These are phyloP conservation scores for Barnettozyma californica DNA, from an alignment of 805 yeast genomes.

Conservation along the genomic window DNA sequence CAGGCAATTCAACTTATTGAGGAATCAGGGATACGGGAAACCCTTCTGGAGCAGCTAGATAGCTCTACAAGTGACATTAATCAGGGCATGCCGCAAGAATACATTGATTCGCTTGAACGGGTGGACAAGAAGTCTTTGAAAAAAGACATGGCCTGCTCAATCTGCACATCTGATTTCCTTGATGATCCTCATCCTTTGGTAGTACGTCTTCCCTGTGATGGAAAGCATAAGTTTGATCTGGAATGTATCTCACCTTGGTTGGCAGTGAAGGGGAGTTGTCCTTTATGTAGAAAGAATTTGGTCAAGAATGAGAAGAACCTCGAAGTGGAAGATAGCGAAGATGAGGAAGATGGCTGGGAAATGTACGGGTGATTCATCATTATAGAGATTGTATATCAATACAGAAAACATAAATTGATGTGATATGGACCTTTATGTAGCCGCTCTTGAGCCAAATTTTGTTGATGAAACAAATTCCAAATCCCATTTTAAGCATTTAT, in stretches of 20 bases:
- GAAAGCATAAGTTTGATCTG: constrained; percentile 71
- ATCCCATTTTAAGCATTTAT: not conserved
- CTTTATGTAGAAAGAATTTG: constrained; percentile 77
- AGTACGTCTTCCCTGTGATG: constrained; percentile 63
- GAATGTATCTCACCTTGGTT: constrained; percentile 94
- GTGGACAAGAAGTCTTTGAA: constrained; percentile 42
- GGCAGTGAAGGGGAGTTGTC: constrained; percentile 68
- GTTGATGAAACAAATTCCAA: too few relatives aligned
- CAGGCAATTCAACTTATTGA: constrained; percentile 16
- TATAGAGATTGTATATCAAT: too few relatives aligned
- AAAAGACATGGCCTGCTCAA: constrained; percentile 66
- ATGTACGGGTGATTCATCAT: constrained; percentile 50
- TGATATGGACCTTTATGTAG: not conserved
- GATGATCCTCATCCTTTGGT: constrained; percentile 77
- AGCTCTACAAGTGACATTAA: constrained; percentile 16
- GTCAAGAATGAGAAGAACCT: constrained; percentile 40
- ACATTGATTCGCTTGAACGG: constrained; percentile 73
- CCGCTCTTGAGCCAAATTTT: not conserved
- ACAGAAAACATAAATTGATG: not conserved
- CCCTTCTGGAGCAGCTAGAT: constrained; percentile 23
- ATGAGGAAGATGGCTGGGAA: constrained; percentile 69
- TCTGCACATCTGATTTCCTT: constrained; percentile 68
- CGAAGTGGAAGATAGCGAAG: constrained; percentile 30
- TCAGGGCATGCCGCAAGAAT: constrained; percentile 61
- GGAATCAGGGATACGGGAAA: constrained; percentile 19